These are phyloP conservation scores for Nicotiana attenuata DNA, from an alignment of 257 asterid genomes.

Conservation along the genomic window DNA sequence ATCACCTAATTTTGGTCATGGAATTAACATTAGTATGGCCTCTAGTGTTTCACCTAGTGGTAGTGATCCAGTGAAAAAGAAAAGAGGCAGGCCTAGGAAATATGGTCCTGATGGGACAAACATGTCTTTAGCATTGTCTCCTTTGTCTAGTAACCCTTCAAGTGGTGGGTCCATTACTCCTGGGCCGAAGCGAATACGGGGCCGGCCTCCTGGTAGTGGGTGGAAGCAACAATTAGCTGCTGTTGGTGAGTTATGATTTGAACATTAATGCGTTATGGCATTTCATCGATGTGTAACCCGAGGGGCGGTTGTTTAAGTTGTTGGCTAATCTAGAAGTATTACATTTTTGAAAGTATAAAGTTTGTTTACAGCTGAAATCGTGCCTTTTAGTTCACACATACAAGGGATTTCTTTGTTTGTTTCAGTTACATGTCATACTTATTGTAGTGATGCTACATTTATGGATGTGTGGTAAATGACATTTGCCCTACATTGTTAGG, in stretches of 20 bases:
- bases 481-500: not conserved
- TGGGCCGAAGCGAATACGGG: slow-evolving; percentile 12
- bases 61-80: slow-evolving; percentile 28
- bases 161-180: not conserved
- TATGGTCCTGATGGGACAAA: slow-evolving; percentile 33
- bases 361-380: not conserved
- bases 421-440: not conserved
- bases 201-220: slow-evolving; percentile 36
- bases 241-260: slow-evolving; percentile 21
- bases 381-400: not conserved
- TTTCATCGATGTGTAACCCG: not conserved
- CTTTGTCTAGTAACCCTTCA: slow-evolving; percentile 21
- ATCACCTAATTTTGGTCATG: slow-evolving; percentile 30
- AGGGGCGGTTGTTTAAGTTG: not conserved
- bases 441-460: not conserved
- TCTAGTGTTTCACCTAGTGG: slow-evolving; percentile 15
- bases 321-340: not conserved
- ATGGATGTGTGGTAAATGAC: not conserved
- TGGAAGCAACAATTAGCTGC: slow-evolving; percentile 31
- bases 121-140: slow-evolving; percentile 27
- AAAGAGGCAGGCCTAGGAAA: slow-evolving; percentile 42
- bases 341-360: not conserved
- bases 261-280: not conserved
- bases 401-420: not conserved
- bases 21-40: slow-evolving; percentile 15